These are phyloP conservation scores for Mortierella sp. DNA, from an alignment of 371 early-diverging fungal species.

Conservation along the genomic window DNA sequence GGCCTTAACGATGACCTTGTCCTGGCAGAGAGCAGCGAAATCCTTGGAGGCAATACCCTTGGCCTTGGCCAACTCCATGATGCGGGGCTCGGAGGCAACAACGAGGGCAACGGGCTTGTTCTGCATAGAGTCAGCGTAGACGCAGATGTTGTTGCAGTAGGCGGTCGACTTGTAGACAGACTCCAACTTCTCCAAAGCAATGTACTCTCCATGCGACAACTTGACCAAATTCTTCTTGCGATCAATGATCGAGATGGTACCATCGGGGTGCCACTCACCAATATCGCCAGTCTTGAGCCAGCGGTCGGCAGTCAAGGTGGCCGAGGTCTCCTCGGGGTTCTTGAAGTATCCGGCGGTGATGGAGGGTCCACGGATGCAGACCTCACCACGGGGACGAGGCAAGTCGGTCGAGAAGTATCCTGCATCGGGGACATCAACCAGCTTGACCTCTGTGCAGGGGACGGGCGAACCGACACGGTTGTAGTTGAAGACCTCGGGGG, in stretches of 20 bases:
- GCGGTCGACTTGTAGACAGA: slow-evolving; percentile 87
- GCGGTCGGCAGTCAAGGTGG: slow-evolving; percentile 85
- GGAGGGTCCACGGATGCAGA: slow-evolving; percentile 89
- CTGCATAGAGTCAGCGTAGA: slow-evolving; percentile 86
- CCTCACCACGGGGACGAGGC: slow-evolving; percentile 87
- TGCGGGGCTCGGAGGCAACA: slow-evolving; percentile 72
- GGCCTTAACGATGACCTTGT: slow-evolving; percentile 60
- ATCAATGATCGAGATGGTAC: slow-evolving; percentile 85
- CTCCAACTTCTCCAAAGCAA: slow-evolving; percentile 98
- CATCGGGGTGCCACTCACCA: slow-evolving; percentile 83
- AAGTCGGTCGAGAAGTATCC: slow-evolving; percentile 78
- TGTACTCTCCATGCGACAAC: slow-evolving; percentile 95
- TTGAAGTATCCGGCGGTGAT: slow-evolving; percentile 87
- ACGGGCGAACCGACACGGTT: slow-evolving; percentile 88
- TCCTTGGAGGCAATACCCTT: slow-evolving; percentile 50
- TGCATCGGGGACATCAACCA: slow-evolving; percentile 90
- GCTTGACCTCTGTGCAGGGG: slow-evolving; percentile 88
- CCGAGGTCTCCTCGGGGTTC: slow-evolving; percentile 81
- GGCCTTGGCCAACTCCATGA: slow-evolving; percentile 53
- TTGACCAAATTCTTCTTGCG: slow-evolving; percentile 94
- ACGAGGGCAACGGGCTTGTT: slow-evolving; percentile 81
- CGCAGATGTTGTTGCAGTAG: slow-evolving; percentile 87
- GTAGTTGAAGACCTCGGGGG: slow-evolving; percentile 72
- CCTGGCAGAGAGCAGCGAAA: slow-evolving; percentile 63
- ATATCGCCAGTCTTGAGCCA: slow-evolving; percentile 98